These are phyloP conservation scores for Larix kaempferi DNA, from an alignment of 75 land plant genomes.

Conservation along the genomic window DNA sequence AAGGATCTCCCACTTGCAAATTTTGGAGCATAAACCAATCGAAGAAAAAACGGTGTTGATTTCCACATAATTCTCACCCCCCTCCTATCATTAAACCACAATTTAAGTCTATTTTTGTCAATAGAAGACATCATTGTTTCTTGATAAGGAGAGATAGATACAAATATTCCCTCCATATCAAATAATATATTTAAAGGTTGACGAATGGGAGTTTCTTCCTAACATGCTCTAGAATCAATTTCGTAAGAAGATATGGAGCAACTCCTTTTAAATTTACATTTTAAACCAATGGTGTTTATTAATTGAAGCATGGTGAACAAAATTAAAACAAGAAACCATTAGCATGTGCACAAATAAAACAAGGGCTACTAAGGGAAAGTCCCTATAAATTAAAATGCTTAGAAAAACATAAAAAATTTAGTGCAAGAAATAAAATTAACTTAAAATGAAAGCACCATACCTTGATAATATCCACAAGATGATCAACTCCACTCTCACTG, in stretches of 20 bases:
- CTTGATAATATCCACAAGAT: constrained; percentile 87
- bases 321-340: too few species aligned
- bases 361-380: neutral
- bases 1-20: too few species aligned
- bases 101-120: too few species aligned
- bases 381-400: neutral
- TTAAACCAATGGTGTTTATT: constrained; percentile 1
- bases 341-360: neutral
- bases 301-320: neutral
- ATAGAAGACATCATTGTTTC: too few species aligned
- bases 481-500: constrained; percentile 87
- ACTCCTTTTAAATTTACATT: constrained; percentile 48
- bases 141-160: too few species aligned
- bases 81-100: too few species aligned
- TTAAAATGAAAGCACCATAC: constrained; percentile 9
- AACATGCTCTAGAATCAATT: constrained; percentile 56
- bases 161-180: too few species aligned
- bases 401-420: too few species aligned
- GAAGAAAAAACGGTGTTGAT: too few species aligned
- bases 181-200: constrained; percentile 7
- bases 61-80: too few species aligned
- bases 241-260: constrained; percentile 34
- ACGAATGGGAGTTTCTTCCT: constrained; percentile 45
- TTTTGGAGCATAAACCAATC: too few species aligned
- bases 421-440: neutral